Evolutionary conservation across 441 rosid species (phyloP), one percentile per base, ranked within the genome.

Genomic region (Aquilaria agallochum): DNA sequence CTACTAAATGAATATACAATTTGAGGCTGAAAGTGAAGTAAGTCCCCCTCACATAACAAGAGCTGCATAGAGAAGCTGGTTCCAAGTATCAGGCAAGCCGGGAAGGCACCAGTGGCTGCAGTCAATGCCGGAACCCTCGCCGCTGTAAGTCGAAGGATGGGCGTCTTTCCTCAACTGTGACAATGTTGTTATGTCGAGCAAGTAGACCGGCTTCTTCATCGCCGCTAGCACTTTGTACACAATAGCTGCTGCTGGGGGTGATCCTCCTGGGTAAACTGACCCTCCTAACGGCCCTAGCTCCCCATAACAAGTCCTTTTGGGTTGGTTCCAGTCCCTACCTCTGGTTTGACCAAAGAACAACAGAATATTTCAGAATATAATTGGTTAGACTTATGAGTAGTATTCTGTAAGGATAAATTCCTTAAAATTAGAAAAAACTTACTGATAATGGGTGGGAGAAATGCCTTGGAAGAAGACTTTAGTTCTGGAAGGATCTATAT

Each of bases 81-180:
- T 87, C 93, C 93, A 84, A 53, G 86, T 82, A 79, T 87, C 93
- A 1, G 93, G 93, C 69, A 87, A 65, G 31, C 93, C 88, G 30
- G 93, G 93, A 64, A 87, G 90, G 74, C 90, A 82, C 90, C 93
- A 87, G 31, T 87, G 93, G 68, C 93, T 87, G 70, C 90, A 84
- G 50, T 84, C 93, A 0, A 51, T 80, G 50, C 82, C 74, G 0
- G 76, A 70, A 66, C 68, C 57, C 3, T 55, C 72, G 2, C 79
- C 75, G 9, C 83, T 75, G 32, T 82, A 84, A 5, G 73, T 55
- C 5, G 93, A 84, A 12, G 93, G 93, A 66, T 87, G 93, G 1
- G 88, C 93, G 27, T 87, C 90, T 63, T 84, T 87, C 56, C 93
- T 76, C 64, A 87, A 49, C 50, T 87, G 88, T 5, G 93, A 87